phyloP scores from a whole-genome alignment of 345 rosid species.

The Firmiana major region DNA sequence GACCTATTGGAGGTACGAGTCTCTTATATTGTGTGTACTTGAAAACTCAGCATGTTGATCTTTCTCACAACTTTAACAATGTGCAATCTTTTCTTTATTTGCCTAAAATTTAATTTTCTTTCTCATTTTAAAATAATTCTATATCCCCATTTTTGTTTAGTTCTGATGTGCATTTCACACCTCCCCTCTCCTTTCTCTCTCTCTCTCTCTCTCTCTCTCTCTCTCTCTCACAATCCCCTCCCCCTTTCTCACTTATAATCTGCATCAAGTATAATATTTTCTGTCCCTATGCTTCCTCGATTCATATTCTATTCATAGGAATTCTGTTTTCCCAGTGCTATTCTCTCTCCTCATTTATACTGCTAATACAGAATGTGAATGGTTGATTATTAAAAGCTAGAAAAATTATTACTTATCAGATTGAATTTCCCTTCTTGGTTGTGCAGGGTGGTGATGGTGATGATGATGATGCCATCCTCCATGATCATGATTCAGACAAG shows the following conservation, averaged over 20 bases:
- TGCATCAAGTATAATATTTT: neutral
- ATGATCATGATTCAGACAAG: conserved; percentile 71
- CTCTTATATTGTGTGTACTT: neutral
- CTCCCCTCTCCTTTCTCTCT: neutral
- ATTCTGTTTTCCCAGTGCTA: neutral
- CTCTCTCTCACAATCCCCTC: neutral
- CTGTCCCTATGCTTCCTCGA: neutral
- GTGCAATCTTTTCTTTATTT: neutral
- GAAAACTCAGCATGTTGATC: neutral
- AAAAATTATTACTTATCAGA: neutral
- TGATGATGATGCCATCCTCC: conserved; percentile 30
- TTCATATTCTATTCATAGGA: neutral
- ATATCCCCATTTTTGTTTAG: neutral
- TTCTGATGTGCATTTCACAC: neutral
- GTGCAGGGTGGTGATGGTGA: conserved; percentile 51
- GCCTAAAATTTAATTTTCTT: neutral
- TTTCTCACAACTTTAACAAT: neutral
- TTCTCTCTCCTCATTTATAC: neutral
- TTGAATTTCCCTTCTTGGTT: conserved; percentile 6
- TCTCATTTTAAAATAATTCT: neutral
- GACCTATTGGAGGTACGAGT: conserved; percentile 60
- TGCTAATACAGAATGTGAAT: neutral
- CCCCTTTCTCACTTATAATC: no score
- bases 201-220: neutral
- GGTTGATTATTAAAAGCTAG: neutral